phyloP scores from a whole-genome alignment of 2,329 filamentous ascomycete species.

The Aspergillus costaricaensis region DNA sequence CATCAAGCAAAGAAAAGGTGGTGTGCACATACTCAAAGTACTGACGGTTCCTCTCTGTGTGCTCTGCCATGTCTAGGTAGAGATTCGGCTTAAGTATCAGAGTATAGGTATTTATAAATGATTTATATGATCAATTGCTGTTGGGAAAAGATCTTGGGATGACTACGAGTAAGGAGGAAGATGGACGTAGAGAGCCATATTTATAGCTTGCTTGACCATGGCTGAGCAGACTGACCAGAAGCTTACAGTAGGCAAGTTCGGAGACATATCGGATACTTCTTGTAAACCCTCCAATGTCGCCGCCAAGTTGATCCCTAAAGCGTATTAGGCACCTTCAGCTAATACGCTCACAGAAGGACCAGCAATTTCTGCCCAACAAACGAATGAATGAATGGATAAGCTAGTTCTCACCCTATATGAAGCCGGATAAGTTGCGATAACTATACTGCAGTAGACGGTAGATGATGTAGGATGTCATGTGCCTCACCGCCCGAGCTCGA shows the following conservation, averaged over 20 bases:
- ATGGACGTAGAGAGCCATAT: conserved; percentile 1
- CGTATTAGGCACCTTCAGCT: background rate
- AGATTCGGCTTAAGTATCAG: background rate
- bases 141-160: background rate
- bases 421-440: background rate
- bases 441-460: background rate
- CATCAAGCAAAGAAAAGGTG: background rate
- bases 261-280: conserved; percentile 39
- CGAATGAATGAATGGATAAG: background rate
- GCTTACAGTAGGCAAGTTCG: conserved; percentile 18
- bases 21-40: conserved; percentile 43
- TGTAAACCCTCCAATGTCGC: background rate
- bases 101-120: background rate
- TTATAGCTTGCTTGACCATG: conserved; percentile 6
- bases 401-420: too few species aligned
- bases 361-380: background rate
- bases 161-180: background rate
- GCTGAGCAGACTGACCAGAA: background rate
- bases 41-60: conserved; percentile 41
- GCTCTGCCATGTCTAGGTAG: conserved; percentile 31
- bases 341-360: background rate
- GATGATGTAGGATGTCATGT: conserved; percentile 18
- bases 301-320: background rate
- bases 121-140: background rate
- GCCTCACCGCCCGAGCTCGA: conserved; percentile 26